Evolutionary conservation across 306 rosid genomes (phyloP), one percentile per base, ranked within the genome.

Genomic region (Vigna nakashimae): DNA sequence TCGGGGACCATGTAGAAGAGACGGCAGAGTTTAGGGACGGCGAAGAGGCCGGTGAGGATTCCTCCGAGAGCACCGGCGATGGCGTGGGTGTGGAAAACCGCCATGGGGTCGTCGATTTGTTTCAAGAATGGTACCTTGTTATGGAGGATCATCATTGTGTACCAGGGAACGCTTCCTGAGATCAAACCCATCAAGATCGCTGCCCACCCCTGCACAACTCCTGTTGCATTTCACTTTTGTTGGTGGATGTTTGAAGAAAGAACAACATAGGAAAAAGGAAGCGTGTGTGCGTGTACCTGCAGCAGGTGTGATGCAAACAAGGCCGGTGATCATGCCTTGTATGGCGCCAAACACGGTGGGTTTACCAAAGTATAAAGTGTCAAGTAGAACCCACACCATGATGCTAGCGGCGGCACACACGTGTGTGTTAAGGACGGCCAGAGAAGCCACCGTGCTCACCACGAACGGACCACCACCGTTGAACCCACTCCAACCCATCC

Each of bases 401-500:
- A 85, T 55, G 81, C 86, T 88, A 0, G 89, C 76, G 9, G 89
- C 71, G 0, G 89, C 63, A 34, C 87, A 85, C 24, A 85, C 79
- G 63, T 85, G 91, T 3, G 91, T 85, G 77, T 85, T 85, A 3
- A 88, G 84, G 6, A 83, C 72, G 15, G 91, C 89, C 5, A 83
- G 83, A 50, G 91, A 83, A 5, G 89, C 86, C 16, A 71, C 63
- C 5, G 78, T 63, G 81, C 75, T 85, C 4, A 34, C 88, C 46
- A 5, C 82, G 55, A 74, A 83, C 1, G 88, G 91, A 38, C 64
- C 89, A 60, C 88, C 88, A 12, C 91, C 91, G 79, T 85, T 88
- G 84, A 88, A 88, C 6, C 91, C 91, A 13, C 69, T 81, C 88
- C 91, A 88, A 5, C 91, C 91, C 89, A 88, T 88, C 91, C 91